phyloP scores from a whole-genome alignment of 2,329 filamentous ascomycete species.

The Fusarium continuum region DNA sequence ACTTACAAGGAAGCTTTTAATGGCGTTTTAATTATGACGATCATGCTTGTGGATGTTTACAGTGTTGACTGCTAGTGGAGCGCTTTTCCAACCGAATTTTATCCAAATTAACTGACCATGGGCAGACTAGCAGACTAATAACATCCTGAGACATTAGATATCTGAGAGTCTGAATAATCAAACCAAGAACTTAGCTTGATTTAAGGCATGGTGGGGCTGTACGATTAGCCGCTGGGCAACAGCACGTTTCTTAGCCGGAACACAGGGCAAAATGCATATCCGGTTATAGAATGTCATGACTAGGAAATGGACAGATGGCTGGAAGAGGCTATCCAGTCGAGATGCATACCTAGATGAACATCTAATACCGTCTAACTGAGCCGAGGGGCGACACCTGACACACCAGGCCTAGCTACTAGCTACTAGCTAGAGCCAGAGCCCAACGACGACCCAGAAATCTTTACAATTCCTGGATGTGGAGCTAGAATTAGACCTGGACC shows the following conservation, averaged over 20 bases:
- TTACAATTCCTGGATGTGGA: constrained; percentile 13
- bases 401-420: constrained; percentile 15
- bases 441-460: constrained; percentile 13
- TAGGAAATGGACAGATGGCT: not conserved
- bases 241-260: constrained; percentile 10
- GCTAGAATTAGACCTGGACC: constrained; percentile 7
- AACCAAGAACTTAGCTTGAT: not conserved
- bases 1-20: constrained; percentile 10
- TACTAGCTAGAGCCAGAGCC: too few species aligned
- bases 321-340: constrained; percentile 9
- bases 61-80: constrained; percentile 11
- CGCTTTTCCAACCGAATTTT: not conserved
- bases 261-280: not conserved
- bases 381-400: constrained; percentile 30
- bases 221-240: not conserved
- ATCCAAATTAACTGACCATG: constrained; percentile 5
- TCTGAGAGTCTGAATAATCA: constrained; percentile 2
- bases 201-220: constrained; percentile 1
- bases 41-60: constrained; percentile 22
- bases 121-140: not conserved
- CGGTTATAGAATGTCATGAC: not conserved
- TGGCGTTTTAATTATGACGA: constrained; percentile 28
- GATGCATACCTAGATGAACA: constrained; percentile 7
- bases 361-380: constrained; percentile 1
- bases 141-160: not conserved